A percentile compares a stretch with the other conserved stretches of the same genome.
Conservation (phyloP, 2,329 filamentous ascomycete species). For the Dryadomyces quercivorus region DNA sequence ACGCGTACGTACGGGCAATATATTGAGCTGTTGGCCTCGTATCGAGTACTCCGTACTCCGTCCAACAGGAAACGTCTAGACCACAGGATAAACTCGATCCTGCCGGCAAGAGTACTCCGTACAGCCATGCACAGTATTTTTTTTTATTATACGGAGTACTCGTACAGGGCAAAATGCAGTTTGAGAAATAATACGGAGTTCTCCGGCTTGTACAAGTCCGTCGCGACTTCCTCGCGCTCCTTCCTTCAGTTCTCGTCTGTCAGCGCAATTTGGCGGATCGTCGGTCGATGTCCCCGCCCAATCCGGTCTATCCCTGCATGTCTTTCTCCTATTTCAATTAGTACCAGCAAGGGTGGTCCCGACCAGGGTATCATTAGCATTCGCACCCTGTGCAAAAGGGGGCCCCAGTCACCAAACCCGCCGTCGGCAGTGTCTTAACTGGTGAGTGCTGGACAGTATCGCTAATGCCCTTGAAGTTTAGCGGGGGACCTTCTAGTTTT, state of each 20-base stretch:
- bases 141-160: too few relatives aligned
- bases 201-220: background rate
- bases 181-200: background rate
- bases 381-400: background rate
- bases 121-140: too few relatives aligned
- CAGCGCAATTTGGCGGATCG: constrained; percentile 10
- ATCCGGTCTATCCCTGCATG: background rate
- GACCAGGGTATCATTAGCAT: background rate
- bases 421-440: background rate
- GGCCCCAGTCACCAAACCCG: background rate
- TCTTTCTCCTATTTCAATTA: constrained; percentile 4
- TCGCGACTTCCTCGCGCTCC: background rate
- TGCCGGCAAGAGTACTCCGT: too few relatives aligned
- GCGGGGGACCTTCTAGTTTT: background rate
- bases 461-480: background rate
- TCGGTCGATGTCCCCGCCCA: background rate
- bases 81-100: too few relatives aligned
- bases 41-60: too few relatives aligned
- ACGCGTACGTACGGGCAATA: too few relatives aligned
- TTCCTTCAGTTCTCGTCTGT: background rate
- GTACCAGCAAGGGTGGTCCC: constrained; percentile 1
- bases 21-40: too few relatives aligned
- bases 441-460: background rate
- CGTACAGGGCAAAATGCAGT: background rate
- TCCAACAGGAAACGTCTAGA: too few relatives aligned